Conservation (phyloP, 202 grass and related monocot species). For the Setaria viridis region DNA sequence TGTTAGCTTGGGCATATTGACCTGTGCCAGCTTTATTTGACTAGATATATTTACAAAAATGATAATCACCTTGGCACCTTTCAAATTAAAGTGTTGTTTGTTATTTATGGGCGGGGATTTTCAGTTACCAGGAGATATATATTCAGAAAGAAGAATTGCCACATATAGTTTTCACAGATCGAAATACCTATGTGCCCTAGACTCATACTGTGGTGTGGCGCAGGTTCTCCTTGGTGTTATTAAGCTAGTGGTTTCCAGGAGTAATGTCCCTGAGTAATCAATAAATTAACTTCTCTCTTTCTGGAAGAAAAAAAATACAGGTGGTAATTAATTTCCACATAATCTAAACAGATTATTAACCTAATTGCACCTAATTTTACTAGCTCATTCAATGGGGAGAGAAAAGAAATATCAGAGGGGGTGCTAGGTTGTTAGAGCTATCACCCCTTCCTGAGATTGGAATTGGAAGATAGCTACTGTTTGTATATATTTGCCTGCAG, state of each 20-base stretch:
- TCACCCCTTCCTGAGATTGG: background rate
- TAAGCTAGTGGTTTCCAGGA: background rate
- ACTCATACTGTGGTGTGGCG: background rate
- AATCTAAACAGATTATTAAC: background rate
- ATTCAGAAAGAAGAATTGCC: background rate
- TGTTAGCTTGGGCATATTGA: background rate
- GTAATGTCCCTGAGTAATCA: no score
- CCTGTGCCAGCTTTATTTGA: background rate
- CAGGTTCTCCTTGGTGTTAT: background rate
- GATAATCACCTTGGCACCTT: background rate
- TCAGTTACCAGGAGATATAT: background rate
- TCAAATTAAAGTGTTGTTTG: background rate
- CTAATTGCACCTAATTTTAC: background rate
- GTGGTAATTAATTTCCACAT: background rate
- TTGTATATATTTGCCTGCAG: constrained; percentile 30
- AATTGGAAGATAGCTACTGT: constrained; percentile 27
- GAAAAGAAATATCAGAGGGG: background rate
- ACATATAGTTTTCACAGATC: background rate
- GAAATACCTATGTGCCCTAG: background rate
- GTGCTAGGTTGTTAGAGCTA: background rate
- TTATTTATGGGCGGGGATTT: background rate
- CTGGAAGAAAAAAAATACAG: no score
- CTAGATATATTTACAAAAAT: background rate
- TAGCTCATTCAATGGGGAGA: background rate
- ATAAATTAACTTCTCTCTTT: no score